A percentile compares a stretch with the other conserved stretches of the same genome.
These are phyloP conservation scores for Ammopiptanthus mongolicus DNA, from an alignment of 306 rosid species.

Conservation along the genomic window DNA sequence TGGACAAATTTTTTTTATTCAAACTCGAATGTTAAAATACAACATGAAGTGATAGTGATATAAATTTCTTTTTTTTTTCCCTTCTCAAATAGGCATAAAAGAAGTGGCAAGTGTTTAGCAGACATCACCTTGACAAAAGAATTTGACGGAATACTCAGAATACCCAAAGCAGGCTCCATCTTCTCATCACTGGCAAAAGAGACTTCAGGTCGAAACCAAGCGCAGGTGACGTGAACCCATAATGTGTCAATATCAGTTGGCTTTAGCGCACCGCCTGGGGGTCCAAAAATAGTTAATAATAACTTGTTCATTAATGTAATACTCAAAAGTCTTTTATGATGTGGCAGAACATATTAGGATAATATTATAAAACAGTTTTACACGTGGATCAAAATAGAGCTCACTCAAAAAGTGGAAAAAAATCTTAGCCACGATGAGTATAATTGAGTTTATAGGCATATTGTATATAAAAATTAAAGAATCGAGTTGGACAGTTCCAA, in stretches of 20 bases:
- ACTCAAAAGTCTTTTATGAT: neutral
- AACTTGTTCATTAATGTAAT: neutral
- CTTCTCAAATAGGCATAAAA: neutral
- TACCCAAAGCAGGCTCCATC: conserved; percentile 99
- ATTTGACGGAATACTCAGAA: conserved; percentile 96
- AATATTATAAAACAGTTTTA: neutral
- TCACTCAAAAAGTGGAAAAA: neutral
- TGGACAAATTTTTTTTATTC: neutral
- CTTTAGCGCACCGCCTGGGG: conserved; percentile 94
- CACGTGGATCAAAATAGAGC: neutral
- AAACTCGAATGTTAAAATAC: neutral
- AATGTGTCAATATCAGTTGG: conserved; percentile 89
- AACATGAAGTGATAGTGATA: neutral
- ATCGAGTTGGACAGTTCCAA: neutral
- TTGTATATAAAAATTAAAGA: neutral
- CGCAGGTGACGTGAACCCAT: conserved; percentile 99
- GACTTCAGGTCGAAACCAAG: conserved; percentile 99
- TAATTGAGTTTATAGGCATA: neutral
- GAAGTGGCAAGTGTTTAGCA: neutral
- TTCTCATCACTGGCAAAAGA: conserved; percentile 92
- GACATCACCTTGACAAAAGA: conserved; percentile 88
- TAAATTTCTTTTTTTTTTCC: neutral
- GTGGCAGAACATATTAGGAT: neutral
- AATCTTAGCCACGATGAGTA: neutral
- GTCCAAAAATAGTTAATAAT: conserved; percentile 16